A percentile compares a stretch with the other conserved stretches of the same genome.
These are phyloP conservation scores for Chytridium lagenaria DNA, from an alignment of 371 early-diverging fungal species.

Conservation along the genomic window DNA sequence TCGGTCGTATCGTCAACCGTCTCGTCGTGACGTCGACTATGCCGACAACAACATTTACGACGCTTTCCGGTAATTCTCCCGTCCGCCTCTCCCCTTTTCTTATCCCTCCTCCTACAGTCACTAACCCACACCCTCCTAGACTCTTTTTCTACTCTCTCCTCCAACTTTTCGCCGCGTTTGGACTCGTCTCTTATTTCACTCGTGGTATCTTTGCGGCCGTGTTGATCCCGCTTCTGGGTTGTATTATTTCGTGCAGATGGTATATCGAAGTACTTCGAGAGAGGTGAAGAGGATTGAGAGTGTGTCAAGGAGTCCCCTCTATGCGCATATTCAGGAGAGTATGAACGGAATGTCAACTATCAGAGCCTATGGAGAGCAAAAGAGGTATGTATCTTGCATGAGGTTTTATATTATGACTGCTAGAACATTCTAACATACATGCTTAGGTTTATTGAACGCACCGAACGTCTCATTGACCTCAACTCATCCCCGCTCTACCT, in stretches of 20 bases:
- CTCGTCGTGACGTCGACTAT: conserved; percentile 85
- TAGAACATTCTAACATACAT: conserved; percentile 56
- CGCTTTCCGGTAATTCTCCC: conserved; percentile 44
- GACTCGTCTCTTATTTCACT: conserved; percentile 38
- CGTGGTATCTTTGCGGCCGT: conserved; percentile 32
- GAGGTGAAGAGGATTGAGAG: conserved; percentile 62
- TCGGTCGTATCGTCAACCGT: conserved; percentile 87
- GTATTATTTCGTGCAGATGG: conserved; percentile 49
- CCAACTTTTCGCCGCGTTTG: conserved; percentile 35
- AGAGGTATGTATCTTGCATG: conserved; percentile 23
- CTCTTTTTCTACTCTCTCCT: conserved; percentile 39
- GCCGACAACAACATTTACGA: conserved; percentile 74
- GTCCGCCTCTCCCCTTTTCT: no score
- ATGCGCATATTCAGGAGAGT: conserved; percentile 57
- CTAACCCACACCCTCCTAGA: neutral
- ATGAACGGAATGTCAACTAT: conserved; percentile 53
- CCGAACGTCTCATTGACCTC: conserved; percentile 47
- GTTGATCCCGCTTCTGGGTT: conserved; percentile 43
- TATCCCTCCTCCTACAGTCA: no score
- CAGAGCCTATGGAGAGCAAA: conserved; percentile 51
- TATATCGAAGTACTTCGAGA: conserved; percentile 50
- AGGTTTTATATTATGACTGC: conserved; percentile 81
- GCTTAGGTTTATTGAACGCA: conserved; percentile 34
- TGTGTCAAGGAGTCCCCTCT: conserved; percentile 50
- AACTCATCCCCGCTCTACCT: conserved; percentile 46